A percentile compares a stretch with the other conserved stretches of the same genome.
Conservation (phyloP, 2,329 filamentous ascomycete genomes). For the Bipolaris sorokiniana region DNA sequence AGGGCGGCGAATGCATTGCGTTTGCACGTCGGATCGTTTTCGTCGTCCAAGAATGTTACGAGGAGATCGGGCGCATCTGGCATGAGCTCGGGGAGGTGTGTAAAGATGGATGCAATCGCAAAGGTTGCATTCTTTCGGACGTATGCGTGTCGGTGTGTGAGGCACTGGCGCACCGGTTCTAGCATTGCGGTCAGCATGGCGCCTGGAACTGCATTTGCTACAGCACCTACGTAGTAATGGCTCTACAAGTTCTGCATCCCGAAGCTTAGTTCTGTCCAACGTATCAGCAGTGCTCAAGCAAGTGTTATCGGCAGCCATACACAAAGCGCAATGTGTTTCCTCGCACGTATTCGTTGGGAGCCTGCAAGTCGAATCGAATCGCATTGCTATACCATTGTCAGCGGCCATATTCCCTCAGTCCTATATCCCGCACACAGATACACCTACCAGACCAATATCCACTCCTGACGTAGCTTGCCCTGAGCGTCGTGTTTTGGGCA, state of each 20-base stretch:
- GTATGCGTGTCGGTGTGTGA: conserved; percentile 96
- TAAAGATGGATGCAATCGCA: conserved; percentile 89
- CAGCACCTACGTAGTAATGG: conserved; percentile 71
- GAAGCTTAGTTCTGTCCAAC: conserved; percentile 73
- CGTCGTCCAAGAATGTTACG: conserved; percentile 83
- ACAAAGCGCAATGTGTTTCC: conserved; percentile 98
- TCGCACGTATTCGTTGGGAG: conserved; percentile 96
- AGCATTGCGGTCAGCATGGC: conserved; percentile 3
- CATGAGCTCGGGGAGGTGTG: conserved; percentile 88
- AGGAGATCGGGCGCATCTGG: conserved; percentile 95
- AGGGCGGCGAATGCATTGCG: conserved; percentile 95
- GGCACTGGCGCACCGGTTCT: conserved; percentile 83
- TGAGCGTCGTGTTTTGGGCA: conserved; percentile 91
- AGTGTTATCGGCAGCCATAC: conserved; percentile 20
- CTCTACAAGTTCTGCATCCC: conserved; percentile 94
- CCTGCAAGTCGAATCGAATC: conserved; percentile 95
- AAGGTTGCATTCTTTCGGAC: conserved; percentile 98
- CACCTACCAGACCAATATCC: conserved; percentile 94
- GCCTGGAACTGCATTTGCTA: background rate
- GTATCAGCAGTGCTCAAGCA: conserved; percentile 22
- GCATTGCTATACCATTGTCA: conserved; percentile 73
- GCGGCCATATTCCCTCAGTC: background rate
- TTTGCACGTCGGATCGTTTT: conserved; percentile 96
- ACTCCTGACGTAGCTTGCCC: conserved; percentile 98
- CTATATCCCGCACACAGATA: conserved; percentile 14